These are phyloP conservation scores for Dictyophora rubrovolvata DNA, from an alignment of 768 basidiomycete genomes.

Conservation along the genomic window DNA sequence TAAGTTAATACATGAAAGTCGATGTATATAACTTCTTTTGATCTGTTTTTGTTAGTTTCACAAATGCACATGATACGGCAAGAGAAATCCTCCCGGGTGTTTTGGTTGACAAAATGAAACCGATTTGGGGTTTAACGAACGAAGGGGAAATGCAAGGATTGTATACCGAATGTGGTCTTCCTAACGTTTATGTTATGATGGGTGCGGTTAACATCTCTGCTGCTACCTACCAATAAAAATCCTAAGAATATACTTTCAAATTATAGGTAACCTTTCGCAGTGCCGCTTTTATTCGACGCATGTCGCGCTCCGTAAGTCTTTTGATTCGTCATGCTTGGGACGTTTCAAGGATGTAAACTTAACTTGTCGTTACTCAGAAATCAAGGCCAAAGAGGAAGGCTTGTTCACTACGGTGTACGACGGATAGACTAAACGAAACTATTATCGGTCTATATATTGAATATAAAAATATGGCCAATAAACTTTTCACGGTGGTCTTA, in stretches of 20 bases:
- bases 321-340: neutral
- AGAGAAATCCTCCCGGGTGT: conserved; percentile 36
- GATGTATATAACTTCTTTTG: no score
- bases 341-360: no score
- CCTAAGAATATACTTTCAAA: neutral
- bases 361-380: conserved; percentile 34
- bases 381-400: conserved; percentile 55
- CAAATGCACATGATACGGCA: conserved; percentile 31
- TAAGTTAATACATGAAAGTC: conserved; percentile 17
- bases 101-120: conserved; percentile 33
- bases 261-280: conserved; percentile 43
- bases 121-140: conserved; percentile 54
- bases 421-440: neutral
- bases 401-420: conserved; percentile 17
- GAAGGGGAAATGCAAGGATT: conserved; percentile 51
- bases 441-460: no score
- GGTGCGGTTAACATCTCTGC: conserved; percentile 27
- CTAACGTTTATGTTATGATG: conserved; percentile 51
- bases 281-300: conserved; percentile 61
- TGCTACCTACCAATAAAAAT: neutral
- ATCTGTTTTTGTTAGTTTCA: conserved; percentile 26
- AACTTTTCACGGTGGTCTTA: no score
- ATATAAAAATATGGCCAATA: neutral
- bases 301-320: conserved; percentile 48
- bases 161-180: conserved; percentile 43